phyloP scores from a whole-genome alignment of 306 rosid species.

The Heteromeles arbutifolia region DNA sequence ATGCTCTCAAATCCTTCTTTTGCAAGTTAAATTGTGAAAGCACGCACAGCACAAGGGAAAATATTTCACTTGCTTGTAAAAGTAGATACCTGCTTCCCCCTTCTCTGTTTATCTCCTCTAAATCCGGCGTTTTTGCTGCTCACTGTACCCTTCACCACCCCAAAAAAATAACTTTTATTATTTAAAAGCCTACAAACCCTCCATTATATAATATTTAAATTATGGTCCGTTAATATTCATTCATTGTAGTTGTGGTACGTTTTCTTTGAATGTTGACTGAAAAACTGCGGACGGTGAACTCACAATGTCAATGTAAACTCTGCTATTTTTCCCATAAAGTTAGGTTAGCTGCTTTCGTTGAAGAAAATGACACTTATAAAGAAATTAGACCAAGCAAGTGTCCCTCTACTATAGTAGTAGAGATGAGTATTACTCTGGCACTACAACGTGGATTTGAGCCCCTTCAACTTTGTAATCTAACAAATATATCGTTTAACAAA shows the following conservation, averaged over 20 bases:
- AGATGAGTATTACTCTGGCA: no score
- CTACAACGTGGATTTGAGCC: no score
- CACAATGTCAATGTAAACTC: slow-evolving; percentile 9
- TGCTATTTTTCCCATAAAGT: background rate
- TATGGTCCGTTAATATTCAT: slow-evolving; percentile 2
- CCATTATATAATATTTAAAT: background rate
- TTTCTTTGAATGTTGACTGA: slow-evolving; percentile 16
- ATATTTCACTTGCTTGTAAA: slow-evolving; percentile 13
- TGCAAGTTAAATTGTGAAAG: slow-evolving; percentile 33
- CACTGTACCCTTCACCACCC: background rate
- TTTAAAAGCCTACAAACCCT: background rate
- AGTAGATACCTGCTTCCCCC: slow-evolving; percentile 7
- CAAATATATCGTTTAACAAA: no score
- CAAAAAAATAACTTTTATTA: background rate
- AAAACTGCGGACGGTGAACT: slow-evolving; percentile 3
- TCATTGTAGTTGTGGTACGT: background rate
- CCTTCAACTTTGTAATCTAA: no score
- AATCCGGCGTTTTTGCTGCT: slow-evolving; percentile 38
- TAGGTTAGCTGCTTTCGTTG: background rate
- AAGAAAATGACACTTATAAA: background rate
- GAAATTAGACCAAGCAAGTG: no score
- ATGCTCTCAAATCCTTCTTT: background rate
- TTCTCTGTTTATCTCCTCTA: slow-evolving; percentile 19
- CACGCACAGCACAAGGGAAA: background rate
- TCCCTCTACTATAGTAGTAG: fast-evolving